Conservation (phyloP, 768 basidiomycete genomes). For the Rhodosporidiobolus sp. region DNA sequence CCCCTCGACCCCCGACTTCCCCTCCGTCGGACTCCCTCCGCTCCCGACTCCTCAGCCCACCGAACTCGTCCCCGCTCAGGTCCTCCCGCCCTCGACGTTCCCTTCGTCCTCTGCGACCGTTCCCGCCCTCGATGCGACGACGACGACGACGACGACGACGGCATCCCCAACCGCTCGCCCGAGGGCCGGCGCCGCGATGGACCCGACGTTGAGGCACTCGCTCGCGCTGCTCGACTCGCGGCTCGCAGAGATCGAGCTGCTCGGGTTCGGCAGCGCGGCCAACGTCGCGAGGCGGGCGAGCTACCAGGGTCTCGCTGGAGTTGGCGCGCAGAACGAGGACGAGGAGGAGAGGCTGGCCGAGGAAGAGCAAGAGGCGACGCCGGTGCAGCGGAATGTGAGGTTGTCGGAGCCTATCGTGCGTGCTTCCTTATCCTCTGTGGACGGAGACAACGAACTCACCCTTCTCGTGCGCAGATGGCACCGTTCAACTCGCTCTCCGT, state of each 20-base stretch:
- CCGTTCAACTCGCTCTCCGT: not conserved
- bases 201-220: constrained; percentile 14
- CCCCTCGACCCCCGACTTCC: constrained; percentile 34
- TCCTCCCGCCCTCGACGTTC: not conserved
- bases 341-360: constrained; percentile 11
- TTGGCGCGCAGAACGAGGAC: not conserved
- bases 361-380: not conserved
- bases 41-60: not conserved
- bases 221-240: constrained; percentile 26
- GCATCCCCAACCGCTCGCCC: not conserved
- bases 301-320: not conserved
- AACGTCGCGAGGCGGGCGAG: not conserved
- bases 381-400: not conserved
- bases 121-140: no score
- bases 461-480: not conserved
- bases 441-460: not conserved
- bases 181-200: not conserved
- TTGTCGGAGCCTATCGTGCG: not conserved
- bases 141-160: not conserved
- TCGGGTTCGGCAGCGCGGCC: not conserved
- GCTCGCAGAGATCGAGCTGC: constrained; percentile 20
- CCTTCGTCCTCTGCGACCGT: not conserved
- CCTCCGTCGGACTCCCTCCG: constrained; percentile 5
- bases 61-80: constrained; percentile 3
- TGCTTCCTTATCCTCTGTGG: not conserved